A percentile compares a stretch with the other conserved stretches of the same genome.
Conservation (phyloP, 306 rosid genomes). For the Luffa acutangula region DNA sequence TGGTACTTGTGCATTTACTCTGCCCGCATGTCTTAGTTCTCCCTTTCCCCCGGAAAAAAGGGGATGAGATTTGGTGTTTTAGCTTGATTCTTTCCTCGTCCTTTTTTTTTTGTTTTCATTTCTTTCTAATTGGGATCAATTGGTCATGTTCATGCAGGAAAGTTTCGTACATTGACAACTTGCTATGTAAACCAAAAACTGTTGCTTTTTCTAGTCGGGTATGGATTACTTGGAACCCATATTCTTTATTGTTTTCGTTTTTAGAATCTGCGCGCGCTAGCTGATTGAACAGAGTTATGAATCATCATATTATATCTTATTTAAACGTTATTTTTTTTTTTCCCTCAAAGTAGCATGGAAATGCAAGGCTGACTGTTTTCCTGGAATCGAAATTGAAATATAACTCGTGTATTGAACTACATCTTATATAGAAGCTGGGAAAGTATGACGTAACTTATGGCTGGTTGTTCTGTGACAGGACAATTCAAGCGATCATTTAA, state of each 20-base stretch:
- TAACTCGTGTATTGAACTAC: background rate
- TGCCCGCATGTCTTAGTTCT: background rate
- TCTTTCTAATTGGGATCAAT: constrained; percentile 1
- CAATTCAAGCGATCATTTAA: constrained; percentile 29
- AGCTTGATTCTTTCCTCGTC: background rate
- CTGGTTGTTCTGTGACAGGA: constrained; percentile 39
- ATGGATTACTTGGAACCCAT: constrained; percentile 12
- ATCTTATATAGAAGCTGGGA: background rate
- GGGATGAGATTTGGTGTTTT: constrained; percentile 1
- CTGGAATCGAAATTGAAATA: background rate
- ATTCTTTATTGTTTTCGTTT: background rate
- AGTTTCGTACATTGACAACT: constrained; percentile 16
- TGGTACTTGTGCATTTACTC: constrained; percentile 15
- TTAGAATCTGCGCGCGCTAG: background rate
- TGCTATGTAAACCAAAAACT: constrained; percentile 27
- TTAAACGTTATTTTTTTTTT: background rate
- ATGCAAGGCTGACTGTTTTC: background rate
- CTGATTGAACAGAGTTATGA: background rate
- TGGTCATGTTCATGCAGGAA: constrained; percentile 33
- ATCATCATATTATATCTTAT: background rate
- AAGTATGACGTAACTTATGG: constrained; percentile 17
- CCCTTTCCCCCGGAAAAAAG: background rate
- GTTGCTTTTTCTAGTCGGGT: constrained; percentile 36
- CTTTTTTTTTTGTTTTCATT: background rate
- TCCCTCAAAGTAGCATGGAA: background rate